Base-by-base conservation (phyloP, 2,329 filamentous ascomycete genomes). In the Ophiostoma novo-ulmi region DNA sequence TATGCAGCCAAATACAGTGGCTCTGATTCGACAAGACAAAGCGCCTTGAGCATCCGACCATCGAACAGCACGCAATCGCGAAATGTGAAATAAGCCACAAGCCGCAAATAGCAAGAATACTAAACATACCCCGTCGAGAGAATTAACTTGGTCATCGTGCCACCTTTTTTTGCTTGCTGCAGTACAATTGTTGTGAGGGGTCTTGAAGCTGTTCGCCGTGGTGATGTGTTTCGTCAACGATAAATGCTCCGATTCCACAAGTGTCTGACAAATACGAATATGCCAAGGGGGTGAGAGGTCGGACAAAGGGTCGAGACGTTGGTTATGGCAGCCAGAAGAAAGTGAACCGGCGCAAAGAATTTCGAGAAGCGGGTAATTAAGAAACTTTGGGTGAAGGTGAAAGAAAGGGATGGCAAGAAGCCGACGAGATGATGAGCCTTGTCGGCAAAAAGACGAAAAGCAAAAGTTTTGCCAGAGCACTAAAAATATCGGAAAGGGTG, bases 121-220 rank as follows among this genome's bases (percentile, higher is more conserved):
- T 22, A 58, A 3, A 68, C 71, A 38, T 44, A 72, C 71, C 71
- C 69, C 5, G 71, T 72, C 22, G 71, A 72, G 31, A 72, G 69
- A 68, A 72, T 70, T 41, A 72, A 22, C 35, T 58, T 70, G 52
- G 71, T 72, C 71, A 72, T 72, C n/a, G 68, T 64, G 68, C 10
- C 68, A 38, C 10, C n/a, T n/a, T 64, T 64, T 22, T 17, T 38
- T 31, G 38, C 38, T 10, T 39, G 38, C 44, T n/a, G 44, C 20
- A 48, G 44, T n/a, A 4, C 17, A 13, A n/a, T 36, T 13, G 35
- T 63, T 36, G 17, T 13, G 38, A 52, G 44, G 67, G 67, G 26
- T 31, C 61, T 55, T 22, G 35, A 64, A 35, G 67, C 63, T 22
- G 36, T 58, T 58, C 22, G 52, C 52, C 52, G 52, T 22, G 52